phyloP scores from a whole-genome alignment of 495 filamentous ascomycete species.

The Xylaria flabelliformis region DNA sequence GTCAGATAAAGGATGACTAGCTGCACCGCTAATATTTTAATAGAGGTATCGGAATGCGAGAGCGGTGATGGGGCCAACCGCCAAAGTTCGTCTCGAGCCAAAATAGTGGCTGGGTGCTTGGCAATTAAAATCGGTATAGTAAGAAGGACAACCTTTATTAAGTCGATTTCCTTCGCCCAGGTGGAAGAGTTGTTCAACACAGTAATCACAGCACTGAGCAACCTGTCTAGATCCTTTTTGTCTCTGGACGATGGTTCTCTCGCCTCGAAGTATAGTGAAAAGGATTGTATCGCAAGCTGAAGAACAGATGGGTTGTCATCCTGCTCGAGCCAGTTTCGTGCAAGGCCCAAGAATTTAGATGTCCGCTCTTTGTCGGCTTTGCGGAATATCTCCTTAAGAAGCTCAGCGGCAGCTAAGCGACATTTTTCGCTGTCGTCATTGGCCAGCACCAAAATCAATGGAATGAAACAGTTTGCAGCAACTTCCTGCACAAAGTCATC shows the following conservation, averaged over 20 bases:
- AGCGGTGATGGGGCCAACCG: constrained; percentile 66
- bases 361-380: constrained; percentile 76
- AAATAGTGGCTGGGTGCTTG: constrained; percentile 63
- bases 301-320: constrained; percentile 70
- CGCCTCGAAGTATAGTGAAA: constrained; percentile 80
- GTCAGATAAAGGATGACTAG: constrained; percentile 79
- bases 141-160: constrained; percentile 77
- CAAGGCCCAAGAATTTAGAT: constrained; percentile 68
- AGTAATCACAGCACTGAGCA: constrained; percentile 50
- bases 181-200: constrained; percentile 54
- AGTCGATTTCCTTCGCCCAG: constrained; percentile 67
- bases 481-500: constrained; percentile 83
- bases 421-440: constrained; percentile 90
- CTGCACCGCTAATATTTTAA: constrained; percentile 77
- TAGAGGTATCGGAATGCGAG: constrained; percentile 72
- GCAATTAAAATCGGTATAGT: constrained; percentile 71
- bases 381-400: constrained; percentile 81
- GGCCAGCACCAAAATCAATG: constrained; percentile 80
- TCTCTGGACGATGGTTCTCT: constrained; percentile 60
- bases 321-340: constrained; percentile 80
- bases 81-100: constrained; percentile 72
- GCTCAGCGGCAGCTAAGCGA: constrained; percentile 77
- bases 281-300: constrained; percentile 77
- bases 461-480: constrained; percentile 80
- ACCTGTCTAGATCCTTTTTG: constrained; percentile 63